Conservation (phyloP, 1,284 basidiomycete genomes). For the Exobasidium cylindrosporum region DNA sequence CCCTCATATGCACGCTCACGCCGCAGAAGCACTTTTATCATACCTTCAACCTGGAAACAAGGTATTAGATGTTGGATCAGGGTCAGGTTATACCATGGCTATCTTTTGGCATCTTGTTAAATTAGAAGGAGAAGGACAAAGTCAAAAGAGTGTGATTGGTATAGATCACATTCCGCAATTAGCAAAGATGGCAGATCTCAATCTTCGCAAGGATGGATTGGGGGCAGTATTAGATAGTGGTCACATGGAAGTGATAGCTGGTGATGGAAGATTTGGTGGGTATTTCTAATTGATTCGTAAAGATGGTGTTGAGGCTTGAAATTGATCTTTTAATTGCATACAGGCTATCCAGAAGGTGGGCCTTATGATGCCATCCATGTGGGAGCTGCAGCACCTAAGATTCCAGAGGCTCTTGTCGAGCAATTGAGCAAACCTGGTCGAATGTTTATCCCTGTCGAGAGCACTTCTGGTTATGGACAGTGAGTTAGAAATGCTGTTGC, state of each 20-base stretch:
- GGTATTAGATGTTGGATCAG: constrained; percentile 68
- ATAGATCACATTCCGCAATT: constrained; percentile 75
- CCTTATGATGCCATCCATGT: constrained; percentile 91
- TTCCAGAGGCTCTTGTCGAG: constrained; percentile 69
- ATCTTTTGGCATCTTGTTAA: constrained; percentile 45
- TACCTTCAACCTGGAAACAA: constrained; percentile 68
- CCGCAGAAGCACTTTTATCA: constrained; percentile 69
- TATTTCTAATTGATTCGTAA: constrained; percentile 1
- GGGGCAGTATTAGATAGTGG: constrained; percentile 61
- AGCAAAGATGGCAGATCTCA: constrained; percentile 65
- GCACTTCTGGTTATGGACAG: constrained; percentile 29
- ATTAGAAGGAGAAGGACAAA: neutral
- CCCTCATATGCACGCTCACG: constrained; percentile 82
- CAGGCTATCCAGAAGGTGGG: constrained; percentile 57
- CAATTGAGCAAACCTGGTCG: constrained; percentile 75
- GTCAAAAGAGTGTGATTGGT: constrained; percentile 70
- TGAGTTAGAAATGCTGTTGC: constrained; percentile 16
- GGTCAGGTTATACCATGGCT: constrained; percentile 42
- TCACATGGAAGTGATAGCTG: constrained; percentile 66
- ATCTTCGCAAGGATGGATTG: constrained; percentile 70
- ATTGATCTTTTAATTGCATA: too few relatives aligned
- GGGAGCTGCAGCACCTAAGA: constrained; percentile 76
- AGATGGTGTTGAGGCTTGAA: too few relatives aligned
- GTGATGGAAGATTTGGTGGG: constrained; percentile 69
- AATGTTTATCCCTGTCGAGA: constrained; percentile 91